phyloP scores from a whole-genome alignment of 73 alveolate species.

The Paramecium sonneborni region DNA sequence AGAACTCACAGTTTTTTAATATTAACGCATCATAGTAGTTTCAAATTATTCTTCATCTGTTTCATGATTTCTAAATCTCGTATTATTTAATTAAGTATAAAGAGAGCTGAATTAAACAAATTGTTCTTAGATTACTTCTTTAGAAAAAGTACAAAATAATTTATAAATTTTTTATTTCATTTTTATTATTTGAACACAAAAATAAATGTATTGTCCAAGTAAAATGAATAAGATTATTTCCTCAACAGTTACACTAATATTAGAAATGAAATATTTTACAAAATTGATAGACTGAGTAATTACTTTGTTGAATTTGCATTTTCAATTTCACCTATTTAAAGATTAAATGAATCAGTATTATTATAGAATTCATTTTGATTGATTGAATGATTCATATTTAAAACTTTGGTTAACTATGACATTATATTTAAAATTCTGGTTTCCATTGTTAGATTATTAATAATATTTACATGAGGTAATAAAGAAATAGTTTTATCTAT shows the following conservation, averaged over 20 bases:
- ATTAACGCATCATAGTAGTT: conserved; percentile 33
- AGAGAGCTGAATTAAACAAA: not conserved
- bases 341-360: not conserved
- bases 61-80: conserved; percentile 36
- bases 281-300: not conserved
- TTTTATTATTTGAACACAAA: not conserved
- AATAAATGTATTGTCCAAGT: not conserved
- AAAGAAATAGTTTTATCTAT: not conserved
- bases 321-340: not conserved
- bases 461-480: not conserved
- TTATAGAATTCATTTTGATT: not conserved
- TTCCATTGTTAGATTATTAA: not conserved
- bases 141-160: conserved; percentile 23
- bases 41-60: conserved; percentile 50
- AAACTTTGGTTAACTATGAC: not conserved
- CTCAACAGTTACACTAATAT: not conserved
- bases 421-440: not conserved
- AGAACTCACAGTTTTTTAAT: not conserved
- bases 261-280: not conserved
- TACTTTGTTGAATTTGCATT: not conserved
- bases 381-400: not conserved
- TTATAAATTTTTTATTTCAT: not conserved
- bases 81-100: not conserved
- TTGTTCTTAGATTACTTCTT: not conserved
- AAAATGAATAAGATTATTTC: not conserved